These are phyloP conservation scores for Grigorovia yakushimaensis DNA, from an alignment of 805 yeast species.

Conservation along the genomic window DNA sequence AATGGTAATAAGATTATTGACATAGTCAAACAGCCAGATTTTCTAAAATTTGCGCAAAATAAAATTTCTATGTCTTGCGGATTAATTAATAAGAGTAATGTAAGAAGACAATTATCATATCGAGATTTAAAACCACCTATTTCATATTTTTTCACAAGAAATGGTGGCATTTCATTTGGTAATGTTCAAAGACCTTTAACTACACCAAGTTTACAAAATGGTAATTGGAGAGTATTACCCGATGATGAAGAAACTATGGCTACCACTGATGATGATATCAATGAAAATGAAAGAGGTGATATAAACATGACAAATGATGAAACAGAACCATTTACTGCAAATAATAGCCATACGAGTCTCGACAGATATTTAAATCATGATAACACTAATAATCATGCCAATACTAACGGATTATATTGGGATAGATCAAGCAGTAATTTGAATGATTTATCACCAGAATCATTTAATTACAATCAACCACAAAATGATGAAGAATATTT, in stretches of 20 bases:
- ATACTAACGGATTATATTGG: conserved; percentile 22
- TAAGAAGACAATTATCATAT: conserved; percentile 22
- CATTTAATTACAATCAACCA: conserved; percentile 3
- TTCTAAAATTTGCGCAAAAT: conserved; percentile 31
- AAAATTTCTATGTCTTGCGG: conserved; percentile 33
- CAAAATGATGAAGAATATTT: conserved; percentile 27
- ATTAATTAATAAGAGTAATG: conserved; percentile 20
- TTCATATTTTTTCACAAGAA: conserved; percentile 26
- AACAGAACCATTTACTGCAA: background rate
- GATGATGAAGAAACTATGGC: conserved; percentile 11
- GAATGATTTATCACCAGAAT: conserved; percentile 5
- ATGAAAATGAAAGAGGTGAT: background rate
- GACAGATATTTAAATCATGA: background rate
- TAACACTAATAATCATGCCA: background rate
- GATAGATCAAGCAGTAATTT: conserved; percentile 26
- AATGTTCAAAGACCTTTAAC: conserved; percentile 15
- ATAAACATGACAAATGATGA: background rate
- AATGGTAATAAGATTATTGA: conserved; percentile 51
- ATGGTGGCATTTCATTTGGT: conserved; percentile 22
- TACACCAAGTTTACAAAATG: conserved; percentile 26
- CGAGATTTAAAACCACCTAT: conserved; percentile 28
- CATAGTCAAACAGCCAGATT: conserved; percentile 32
- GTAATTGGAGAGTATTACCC: conserved; percentile 27
- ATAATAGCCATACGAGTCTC: background rate
- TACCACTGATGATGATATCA: background rate